Base-by-base conservation (phyloP, 2,329 filamentous ascomycete species). In the Colletotrichum trifolii region DNA sequence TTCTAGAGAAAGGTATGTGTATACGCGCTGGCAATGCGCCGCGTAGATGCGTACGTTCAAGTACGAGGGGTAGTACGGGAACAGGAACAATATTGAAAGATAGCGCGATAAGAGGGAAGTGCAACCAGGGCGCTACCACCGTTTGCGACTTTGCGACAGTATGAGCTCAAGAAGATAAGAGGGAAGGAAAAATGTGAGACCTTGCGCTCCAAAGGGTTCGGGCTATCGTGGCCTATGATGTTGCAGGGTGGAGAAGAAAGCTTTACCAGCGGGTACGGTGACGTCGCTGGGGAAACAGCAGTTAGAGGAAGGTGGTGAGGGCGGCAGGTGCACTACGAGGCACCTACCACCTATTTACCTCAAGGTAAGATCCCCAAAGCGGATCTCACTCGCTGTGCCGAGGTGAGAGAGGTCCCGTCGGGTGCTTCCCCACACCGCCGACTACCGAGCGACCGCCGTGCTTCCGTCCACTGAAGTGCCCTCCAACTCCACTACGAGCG, bases 221-320 rank as follows among this genome's bases (percentile, higher is more conserved):
- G 52, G 53, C 42, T 39, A 49, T 34, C 52, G 62, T 65, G 58
- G 62, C 52, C 50, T 62, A 52, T 60, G 65, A 61, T 61, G 49
- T 46, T 58, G 55, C 38, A 10, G 50, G 47, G 57, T 62, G 63
- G 63, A 59, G 57, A 63, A 66, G 52, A 49, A 55, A 60, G 50
- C 64, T 53, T 40, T 60, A 9, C 36, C 36, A 43, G 55, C 42
- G 52, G 61, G 56, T 65, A 65, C 54, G 46, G 63, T 68, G 67
- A 68, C 67, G 67, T 67, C 67, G 60, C 67, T 59, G 57, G 67
- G 67, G 67, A 58, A 68, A 68, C 67, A 65, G 39, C 64, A 50
- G 45, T 47, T 47, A 52, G 25, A 17, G 52, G 62, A 53, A 65
- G 52, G 15, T 62, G 58, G 58, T 65, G 62, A 65, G 47, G 10